Evolutionary conservation across 75 land plant species (phyloP).

Genomic region (Pinus albicaulis): DNA sequence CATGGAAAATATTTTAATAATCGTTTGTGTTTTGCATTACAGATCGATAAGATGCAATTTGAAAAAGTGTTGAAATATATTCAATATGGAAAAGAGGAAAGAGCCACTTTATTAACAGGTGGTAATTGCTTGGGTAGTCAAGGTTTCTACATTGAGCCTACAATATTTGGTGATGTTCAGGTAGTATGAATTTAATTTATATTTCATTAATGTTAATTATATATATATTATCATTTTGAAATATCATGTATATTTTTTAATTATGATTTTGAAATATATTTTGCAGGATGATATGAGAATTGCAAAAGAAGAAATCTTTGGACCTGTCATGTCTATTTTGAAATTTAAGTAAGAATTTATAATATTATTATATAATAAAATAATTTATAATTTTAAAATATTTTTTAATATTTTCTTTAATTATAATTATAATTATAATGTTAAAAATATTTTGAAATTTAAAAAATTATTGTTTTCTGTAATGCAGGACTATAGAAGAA

Average conservation of each 20-base stretch:
- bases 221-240: too few relatives aligned
- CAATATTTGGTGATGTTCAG: slow-evolving; percentile 80
- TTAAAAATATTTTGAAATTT: too few relatives aligned
- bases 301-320: slow-evolving; percentile 72
- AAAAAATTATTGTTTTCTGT: not conserved
- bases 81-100: slow-evolving; percentile 67
- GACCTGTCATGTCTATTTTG: slow-evolving; percentile 18
- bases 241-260: too few relatives aligned
- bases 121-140: slow-evolving; percentile 53
- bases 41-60: slow-evolving; percentile 77
- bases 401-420: too few relatives aligned
- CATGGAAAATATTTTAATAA: too few relatives aligned
- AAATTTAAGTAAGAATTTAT: slow-evolving; percentile 59
- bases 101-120: slow-evolving; percentile 79
- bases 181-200: slow-evolving; percentile 15
- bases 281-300: slow-evolving; percentile 77
- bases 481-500: slow-evolving; percentile 58
- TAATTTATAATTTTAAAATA: too few relatives aligned
- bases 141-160: slow-evolving; percentile 92
- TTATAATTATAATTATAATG: too few relatives aligned
- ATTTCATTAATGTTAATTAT: too few relatives aligned
- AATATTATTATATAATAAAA: not conserved
- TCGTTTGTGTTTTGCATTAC: not conserved
- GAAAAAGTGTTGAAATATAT: slow-evolving; percentile 73
- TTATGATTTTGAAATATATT: too few relatives aligned